Percentiles rank a stretch among this genome's conserved stretches.
phyloP scores from a whole-genome alignment of 2,329 filamentous ascomycete species.

The Pestalotiopsis fici region DNA sequence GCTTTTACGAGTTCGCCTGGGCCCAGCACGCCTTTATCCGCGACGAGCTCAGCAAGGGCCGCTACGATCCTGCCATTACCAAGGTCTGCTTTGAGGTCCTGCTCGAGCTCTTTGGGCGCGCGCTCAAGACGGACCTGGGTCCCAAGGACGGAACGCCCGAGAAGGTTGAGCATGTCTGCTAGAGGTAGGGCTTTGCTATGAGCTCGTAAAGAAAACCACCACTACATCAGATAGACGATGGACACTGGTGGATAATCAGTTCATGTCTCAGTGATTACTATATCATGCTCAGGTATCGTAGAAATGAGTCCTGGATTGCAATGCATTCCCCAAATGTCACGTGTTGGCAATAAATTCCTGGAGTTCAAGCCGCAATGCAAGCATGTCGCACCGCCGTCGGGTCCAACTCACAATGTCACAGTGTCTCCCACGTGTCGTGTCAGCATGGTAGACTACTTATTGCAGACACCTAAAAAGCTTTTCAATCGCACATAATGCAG shows the following conservation, averaged over 20 bases:
- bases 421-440: no score
- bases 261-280: neutral
- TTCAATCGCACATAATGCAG: no score
- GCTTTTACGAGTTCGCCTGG: conserved; percentile 89
- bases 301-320: neutral
- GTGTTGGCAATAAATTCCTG: no score
- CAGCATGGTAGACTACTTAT: no score
- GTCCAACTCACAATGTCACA: no score
- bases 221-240: neutral
- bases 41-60: conserved; percentile 89
- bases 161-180: conserved; percentile 75
- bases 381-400: no score
- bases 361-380: no score
- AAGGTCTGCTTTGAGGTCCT: conserved; percentile 92
- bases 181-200: conserved; percentile 14
- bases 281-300: neutral
- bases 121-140: conserved; percentile 78
- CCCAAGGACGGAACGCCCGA: conserved; percentile 60
- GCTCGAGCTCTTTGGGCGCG: conserved; percentile 79
- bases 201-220: neutral
- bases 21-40: conserved; percentile 94
- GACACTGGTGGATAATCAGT: neutral
- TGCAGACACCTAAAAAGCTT: no score
- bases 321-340: neutral
- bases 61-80: conserved; percentile 84